Evolutionary conservation across 2,329 filamentous ascomycete species (phyloP), one percentile per base, ranked within the genome.

Genomic region (Laburnicola sp.): DNA sequence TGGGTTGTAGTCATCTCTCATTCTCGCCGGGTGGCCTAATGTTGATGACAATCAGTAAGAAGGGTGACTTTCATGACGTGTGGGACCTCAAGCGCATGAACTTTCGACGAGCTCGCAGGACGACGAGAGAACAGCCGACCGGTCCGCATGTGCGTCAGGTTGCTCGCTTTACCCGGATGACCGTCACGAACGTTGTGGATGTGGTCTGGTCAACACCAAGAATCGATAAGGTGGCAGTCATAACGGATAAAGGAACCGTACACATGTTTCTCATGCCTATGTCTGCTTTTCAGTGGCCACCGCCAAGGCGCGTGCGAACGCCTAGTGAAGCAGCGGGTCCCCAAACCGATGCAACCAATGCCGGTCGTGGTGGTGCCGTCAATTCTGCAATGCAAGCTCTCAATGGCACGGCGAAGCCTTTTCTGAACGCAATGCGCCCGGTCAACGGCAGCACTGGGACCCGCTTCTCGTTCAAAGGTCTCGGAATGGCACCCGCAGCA

Each of bases 171-270:
- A 89, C 90, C 21, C 86, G 94, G 35, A 88, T 97, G 83, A 97
- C 93, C 2, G 88, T 93, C 42, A 91, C 94, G 2, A 88, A 89
- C 47, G 90, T 97, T 48, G 83, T 97, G 22, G 93, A 97, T 65
- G 89, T 96, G 36, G 85, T 86, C 2, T 99, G 94, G 94, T 87
- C 88, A 1, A 82, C 84, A 48, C 89, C 89, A 3, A 86, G 86
- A 49, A 90, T 89, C 22, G 89, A 96, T 67, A 86, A 89, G 51
- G 76, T 95, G 34, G 93, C 92, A 1, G 86, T 99, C 75, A 85
- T 97, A 25, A 97, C 94, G 0, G 91, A 96, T 65, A 89, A 92
- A 61, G 91, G 93, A n/a, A 99, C 94, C 6, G 86, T 97, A 8
- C 94, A 99, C 74, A 83, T 97, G 37, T 86, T 96, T 58, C 89